Evolutionary conservation across 2,329 filamentous ascomycete species (phyloP), one percentile per base, ranked within the genome.

Genomic region (Fusarium oligoseptatum): DNA sequence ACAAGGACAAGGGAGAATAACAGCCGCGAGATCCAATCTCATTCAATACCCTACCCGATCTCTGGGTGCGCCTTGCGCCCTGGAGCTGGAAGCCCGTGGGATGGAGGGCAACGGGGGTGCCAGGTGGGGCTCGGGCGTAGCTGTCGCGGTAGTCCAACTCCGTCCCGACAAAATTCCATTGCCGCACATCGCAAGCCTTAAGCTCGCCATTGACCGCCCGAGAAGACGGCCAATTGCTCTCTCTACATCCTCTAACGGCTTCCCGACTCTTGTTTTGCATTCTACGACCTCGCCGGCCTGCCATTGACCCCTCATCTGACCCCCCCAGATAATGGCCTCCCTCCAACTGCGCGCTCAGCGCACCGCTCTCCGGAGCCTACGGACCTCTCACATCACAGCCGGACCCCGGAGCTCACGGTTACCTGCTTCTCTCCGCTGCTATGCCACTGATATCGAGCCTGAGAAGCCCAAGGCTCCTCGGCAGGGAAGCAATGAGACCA

Each of bases 401-500:
- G 58, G 64, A 55, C 70, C 68, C 72, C 73, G 64, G 65, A 68
- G 58, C 43, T 72, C 50, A 36, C 66, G 70, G 50, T 61, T 76
- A 69, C 70, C 73, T 64, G 11, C 52, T 4, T 39, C 22, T 34
- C 48, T 67, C 22, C 81, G 82, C 75, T 74, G 68, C 69, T 84
- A 83, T 60, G 76, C 78, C 52, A 84, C 82, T 55, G 81, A 83
- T 11, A 74, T 83, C 34, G 82, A 84, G 70, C 81, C 82, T 12
- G 81, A 83, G 72, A 76, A 78, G 45, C 76, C 80, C 58, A 82
- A 79, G 60, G 64, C 78, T 7, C 77, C 71, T 62, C 74, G 79
- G 20, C 77, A 81, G 70, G 77, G 81, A 63, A 12, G 17, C 48
- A 84, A 84, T 66, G 83, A 85, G 74, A 74, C 80, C 73, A 84